phyloP scores from a whole-genome alignment of 1,284 basidiomycete genomes.

The Leccinum subrobustum region DNA sequence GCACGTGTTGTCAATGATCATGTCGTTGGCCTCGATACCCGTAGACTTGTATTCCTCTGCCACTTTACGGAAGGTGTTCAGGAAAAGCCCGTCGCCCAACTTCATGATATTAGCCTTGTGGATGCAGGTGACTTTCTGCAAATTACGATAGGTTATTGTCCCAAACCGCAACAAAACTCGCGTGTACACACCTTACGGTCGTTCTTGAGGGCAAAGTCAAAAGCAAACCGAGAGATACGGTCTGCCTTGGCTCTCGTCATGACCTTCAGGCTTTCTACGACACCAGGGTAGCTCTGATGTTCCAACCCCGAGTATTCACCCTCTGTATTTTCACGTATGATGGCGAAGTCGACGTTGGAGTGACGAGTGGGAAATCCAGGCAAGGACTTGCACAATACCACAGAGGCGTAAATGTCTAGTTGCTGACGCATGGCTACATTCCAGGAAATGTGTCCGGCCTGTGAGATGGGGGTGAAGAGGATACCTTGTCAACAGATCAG shows the following conservation, averaged over 20 bases:
- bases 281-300: slow-evolving; percentile 97
- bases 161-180: background rate
- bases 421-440: slow-evolving; percentile 99
- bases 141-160: slow-evolving; percentile 12
- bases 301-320: slow-evolving; percentile 99
- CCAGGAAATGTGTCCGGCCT: slow-evolving; percentile 97
- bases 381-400: slow-evolving; percentile 97
- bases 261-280: slow-evolving; percentile 98
- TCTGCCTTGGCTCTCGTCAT: slow-evolving; percentile 96
- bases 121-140: slow-evolving; percentile 97
- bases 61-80: slow-evolving; percentile 96
- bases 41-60: slow-evolving; percentile 95
- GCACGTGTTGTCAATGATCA: slow-evolving; percentile 99
- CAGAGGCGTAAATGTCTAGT: slow-evolving; percentile 98
- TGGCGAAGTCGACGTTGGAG: slow-evolving; percentile 96
- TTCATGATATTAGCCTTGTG: slow-evolving; percentile 99
- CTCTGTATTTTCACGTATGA: slow-evolving; percentile 99
- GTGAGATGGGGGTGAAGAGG: slow-evolving; percentile 97
- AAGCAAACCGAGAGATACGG: slow-evolving; percentile 96
- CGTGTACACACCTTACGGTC: slow-evolving; percentile 75
- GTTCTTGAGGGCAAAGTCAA: slow-evolving; percentile 99
- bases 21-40: slow-evolving; percentile 93
- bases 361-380: slow-evolving; percentile 98
- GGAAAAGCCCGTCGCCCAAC: slow-evolving; percentile 98
- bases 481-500: slow-evolving; percentile 63